These are phyloP conservation scores for Excoecaria agallocha DNA, from an alignment of 345 rosid species.

Conservation along the genomic window DNA sequence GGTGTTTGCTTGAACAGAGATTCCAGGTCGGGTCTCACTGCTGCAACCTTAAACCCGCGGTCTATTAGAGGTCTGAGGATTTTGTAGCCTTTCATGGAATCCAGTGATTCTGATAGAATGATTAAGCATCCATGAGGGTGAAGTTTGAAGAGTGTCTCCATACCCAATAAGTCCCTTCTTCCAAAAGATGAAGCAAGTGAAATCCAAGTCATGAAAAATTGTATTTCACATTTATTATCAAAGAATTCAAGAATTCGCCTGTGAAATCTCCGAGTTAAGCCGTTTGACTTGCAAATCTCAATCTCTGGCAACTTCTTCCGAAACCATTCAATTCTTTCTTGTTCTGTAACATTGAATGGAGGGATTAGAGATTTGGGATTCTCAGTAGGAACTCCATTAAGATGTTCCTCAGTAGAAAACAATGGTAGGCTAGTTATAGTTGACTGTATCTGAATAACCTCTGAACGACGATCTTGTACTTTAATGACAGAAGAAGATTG, in stretches of 20 bases:
- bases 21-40: conserved; percentile 59
- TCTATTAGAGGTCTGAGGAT: conserved; percentile 56
- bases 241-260: conserved; percentile 51
- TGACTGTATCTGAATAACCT: conserved; percentile 16
- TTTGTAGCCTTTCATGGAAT: conserved; percentile 47
- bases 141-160: conserved; percentile 61
- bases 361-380: conserved; percentile 39
- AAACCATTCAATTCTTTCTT: conserved; percentile 51
- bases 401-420: conserved; percentile 30
- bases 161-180: conserved; percentile 47
- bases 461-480: conserved; percentile 12
- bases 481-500: conserved; percentile 12
- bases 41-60: conserved; percentile 43
- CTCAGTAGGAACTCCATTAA: conserved; percentile 6
- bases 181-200: conserved; percentile 50
- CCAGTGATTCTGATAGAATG: conserved; percentile 64
- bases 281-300: conserved; percentile 48
- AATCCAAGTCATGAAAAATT: conserved; percentile 86
- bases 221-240: conserved; percentile 42
- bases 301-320: conserved; percentile 35
- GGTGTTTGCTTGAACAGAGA: conserved; percentile 61
- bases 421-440: conserved; percentile 25
- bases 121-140: conserved; percentile 66
- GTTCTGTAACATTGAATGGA: conserved; percentile 42
- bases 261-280: conserved; percentile 46